A percentile compares a stretch with the other conserved stretches of the same genome.
These are phyloP conservation scores for Solanum appendiculatum DNA, from an alignment of 257 asterid genomes.

Conservation along the genomic window DNA sequence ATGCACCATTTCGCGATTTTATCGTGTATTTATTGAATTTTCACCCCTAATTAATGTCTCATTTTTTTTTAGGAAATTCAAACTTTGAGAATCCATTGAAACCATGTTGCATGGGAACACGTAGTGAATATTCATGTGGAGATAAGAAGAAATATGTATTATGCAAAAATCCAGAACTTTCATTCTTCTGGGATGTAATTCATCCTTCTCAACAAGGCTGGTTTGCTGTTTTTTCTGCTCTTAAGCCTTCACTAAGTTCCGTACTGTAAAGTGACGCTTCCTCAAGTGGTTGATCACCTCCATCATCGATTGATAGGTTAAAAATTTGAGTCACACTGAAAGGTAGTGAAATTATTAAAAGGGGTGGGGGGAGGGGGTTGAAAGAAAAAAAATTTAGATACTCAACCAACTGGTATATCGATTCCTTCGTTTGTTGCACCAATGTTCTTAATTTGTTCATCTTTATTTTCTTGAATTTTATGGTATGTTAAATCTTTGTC, in stretches of 20 bases:
- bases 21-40: neutral
- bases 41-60: neutral
- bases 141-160: slow-evolving; percentile 24
- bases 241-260: slow-evolving; percentile 19
- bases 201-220: slow-evolving; percentile 67
- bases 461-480: neutral
- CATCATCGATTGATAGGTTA: too few species aligned
- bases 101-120: slow-evolving; percentile 57
- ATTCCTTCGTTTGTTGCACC: too few species aligned
- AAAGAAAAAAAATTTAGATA: too few species aligned
- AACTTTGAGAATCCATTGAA: slow-evolving; percentile 15
- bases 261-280: too few species aligned
- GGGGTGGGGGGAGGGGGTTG: too few species aligned
- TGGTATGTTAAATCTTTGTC: neutral
- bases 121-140: slow-evolving; percentile 38
- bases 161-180: slow-evolving; percentile 29
- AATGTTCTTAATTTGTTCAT: too few species aligned
- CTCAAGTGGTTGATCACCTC: too few species aligned
- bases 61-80: slow-evolving; percentile 10
- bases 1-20: neutral
- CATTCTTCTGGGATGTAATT: slow-evolving; percentile 55
- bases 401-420: too few species aligned
- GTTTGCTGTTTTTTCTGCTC: slow-evolving; percentile 32
- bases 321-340: too few species aligned
- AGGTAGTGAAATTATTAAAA: too few species aligned